These are phyloP conservation scores for Phlyctochytrium arcticum DNA, from an alignment of 192 early-diverging fungal species.

Conservation along the genomic window DNA sequence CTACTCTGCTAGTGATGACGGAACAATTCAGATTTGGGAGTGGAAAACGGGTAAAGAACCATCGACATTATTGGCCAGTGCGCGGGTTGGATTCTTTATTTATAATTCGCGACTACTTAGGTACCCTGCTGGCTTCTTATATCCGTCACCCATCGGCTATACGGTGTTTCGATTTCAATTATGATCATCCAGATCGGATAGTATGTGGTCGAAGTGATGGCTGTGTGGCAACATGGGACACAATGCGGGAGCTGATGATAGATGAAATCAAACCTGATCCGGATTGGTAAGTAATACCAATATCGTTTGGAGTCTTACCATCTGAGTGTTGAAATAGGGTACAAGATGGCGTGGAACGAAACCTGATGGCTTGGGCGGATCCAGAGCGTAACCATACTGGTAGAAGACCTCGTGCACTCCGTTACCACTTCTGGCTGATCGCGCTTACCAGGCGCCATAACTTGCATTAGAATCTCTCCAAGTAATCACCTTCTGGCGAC, in stretches of 20 bases:
- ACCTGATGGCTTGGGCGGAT: conserved; percentile 36
- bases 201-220: conserved; percentile 48
- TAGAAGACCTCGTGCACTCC: conserved; percentile 10
- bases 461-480: conserved; percentile 37
- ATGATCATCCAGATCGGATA: conserved; percentile 33
- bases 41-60: conserved; percentile 41
- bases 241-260: conserved; percentile 14
- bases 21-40: conserved; percentile 47
- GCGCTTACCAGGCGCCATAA: conserved; percentile 35
- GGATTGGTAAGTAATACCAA: conserved; percentile 24
- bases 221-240: conserved; percentile 43
- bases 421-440: neutral
- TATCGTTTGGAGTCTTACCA: neutral
- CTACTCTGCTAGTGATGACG: conserved; percentile 47
- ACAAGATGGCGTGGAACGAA: conserved; percentile 30
- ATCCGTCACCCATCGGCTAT: conserved; percentile 47
- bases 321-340: neutral
- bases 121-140: conserved; percentile 23
- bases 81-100: neutral
- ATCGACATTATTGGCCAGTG: neutral
- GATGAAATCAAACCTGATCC: conserved; percentile 50
- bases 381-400: conserved; percentile 43
- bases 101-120: conserved; percentile 8
- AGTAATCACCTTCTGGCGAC: conserved; percentile 45
- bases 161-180: conserved; percentile 38